Conservation (phyloP, 441 rosid species). For the Mallotus repandus region DNA sequence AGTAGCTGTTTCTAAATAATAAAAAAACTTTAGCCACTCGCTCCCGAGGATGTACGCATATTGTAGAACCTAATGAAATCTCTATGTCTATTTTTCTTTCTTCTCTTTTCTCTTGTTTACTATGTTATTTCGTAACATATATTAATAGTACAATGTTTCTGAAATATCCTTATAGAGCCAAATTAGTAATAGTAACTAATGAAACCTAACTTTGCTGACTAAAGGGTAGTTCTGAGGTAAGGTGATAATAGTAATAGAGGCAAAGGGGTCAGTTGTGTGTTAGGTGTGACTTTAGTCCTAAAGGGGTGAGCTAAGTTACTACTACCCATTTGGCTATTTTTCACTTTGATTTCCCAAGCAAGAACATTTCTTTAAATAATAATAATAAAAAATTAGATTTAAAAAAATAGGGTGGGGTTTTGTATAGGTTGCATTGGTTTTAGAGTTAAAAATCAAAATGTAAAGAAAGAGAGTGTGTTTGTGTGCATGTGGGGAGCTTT, state of each 20-base stretch:
- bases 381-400: neutral
- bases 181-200: neutral
- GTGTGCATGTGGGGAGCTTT: constrained; percentile 17
- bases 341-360: constrained; percentile 4
- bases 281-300: constrained; percentile 10
- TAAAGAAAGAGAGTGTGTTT: constrained; percentile 19
- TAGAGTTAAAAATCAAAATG: constrained; percentile 28
- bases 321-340: constrained; percentile 14
- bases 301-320: neutral
- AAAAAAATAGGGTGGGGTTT: neutral
- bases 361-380: no score
- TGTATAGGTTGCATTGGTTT: constrained; percentile 32
- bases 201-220: constrained; percentile 11
- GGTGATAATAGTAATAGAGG: neutral
- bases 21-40: no score
- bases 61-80: no score
- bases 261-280: neutral
- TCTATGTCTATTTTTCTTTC: no score
- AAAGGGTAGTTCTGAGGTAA: neutral
- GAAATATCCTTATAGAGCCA: no score
- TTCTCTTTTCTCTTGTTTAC: no score
- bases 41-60: no score
- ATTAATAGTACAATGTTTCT: no score
- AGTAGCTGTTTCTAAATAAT: no score
- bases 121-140: no score